phyloP scores from a whole-genome alignment of 306 rosid genomes.

The Fragaria nilgerrensis region DNA sequence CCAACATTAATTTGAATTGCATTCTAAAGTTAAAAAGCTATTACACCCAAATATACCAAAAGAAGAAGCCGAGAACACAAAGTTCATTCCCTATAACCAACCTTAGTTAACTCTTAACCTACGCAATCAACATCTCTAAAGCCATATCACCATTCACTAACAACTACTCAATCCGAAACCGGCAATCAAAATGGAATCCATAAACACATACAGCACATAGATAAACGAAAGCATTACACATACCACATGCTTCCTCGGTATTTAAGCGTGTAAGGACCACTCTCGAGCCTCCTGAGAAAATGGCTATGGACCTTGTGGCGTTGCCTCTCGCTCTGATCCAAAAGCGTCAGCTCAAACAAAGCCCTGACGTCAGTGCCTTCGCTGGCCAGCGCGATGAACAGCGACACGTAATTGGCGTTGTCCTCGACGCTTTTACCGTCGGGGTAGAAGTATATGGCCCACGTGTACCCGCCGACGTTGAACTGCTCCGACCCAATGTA shows the following conservation, averaged over 20 bases:
- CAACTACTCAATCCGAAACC: neutral
- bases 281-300: slow-evolving; percentile 48
- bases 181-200: neutral
- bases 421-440: slow-evolving; percentile 62
- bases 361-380: slow-evolving; percentile 65
- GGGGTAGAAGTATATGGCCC: slow-evolving; percentile 68
- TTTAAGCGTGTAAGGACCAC: slow-evolving; percentile 62
- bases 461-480: slow-evolving; percentile 51
- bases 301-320: slow-evolving; percentile 67
- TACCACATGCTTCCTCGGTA: slow-evolving; percentile 74
- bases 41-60: no score
- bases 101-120: neutral
- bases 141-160: neutral
- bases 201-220: neutral
- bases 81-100: neutral
- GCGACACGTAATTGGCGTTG: slow-evolving; percentile 48
- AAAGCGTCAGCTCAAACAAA: slow-evolving; percentile 49
- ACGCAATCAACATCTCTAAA: neutral
- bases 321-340: slow-evolving; percentile 56
- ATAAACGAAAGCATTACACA: neutral
- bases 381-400: slow-evolving; percentile 59
- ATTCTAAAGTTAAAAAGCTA: no score
- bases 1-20: no score
- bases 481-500: slow-evolving; percentile 56
- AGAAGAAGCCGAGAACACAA: no score